Conservation (phyloP, 441 rosid genomes). For the Mallotus repandus region DNA sequence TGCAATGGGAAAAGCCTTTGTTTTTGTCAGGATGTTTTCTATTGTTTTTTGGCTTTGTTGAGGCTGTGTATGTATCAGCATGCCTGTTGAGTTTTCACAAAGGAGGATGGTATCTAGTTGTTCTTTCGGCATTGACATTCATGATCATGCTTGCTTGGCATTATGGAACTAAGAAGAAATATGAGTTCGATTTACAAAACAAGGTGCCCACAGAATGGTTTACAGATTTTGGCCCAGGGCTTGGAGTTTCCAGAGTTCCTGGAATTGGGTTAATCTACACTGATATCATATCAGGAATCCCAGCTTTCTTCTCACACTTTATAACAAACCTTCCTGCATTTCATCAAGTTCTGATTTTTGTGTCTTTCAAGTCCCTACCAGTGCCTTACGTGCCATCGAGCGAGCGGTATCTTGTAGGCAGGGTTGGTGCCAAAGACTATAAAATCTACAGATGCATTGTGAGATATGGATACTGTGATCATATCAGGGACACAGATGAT, state of each 20-base stretch:
- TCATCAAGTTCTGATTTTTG: slow-evolving; percentile 63
- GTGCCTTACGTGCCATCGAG: slow-evolving; percentile 44
- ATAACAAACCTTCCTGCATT: slow-evolving; percentile 65
- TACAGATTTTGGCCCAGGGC: slow-evolving; percentile 45
- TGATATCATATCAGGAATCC: slow-evolving; percentile 58
- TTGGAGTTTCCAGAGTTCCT: slow-evolving; percentile 58
- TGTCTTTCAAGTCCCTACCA: slow-evolving; percentile 60
- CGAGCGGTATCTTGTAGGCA: slow-evolving; percentile 48
- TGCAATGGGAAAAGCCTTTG: slow-evolving; percentile 54
- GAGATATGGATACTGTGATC: slow-evolving; percentile 56
- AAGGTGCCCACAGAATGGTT: slow-evolving; percentile 67
- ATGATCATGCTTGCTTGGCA: slow-evolving; percentile 63
- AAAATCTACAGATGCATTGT: slow-evolving; percentile 60
- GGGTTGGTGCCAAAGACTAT: slow-evolving; percentile 49
- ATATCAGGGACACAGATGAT: slow-evolving; percentile 42
- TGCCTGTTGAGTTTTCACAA: slow-evolving; percentile 43
- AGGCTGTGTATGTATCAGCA: slow-evolving; percentile 47
- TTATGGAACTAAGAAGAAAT: slow-evolving; percentile 61
- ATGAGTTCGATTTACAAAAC: slow-evolving; percentile 62
- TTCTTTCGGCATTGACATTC: slow-evolving; percentile 38
- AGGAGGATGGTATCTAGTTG: slow-evolving; percentile 60
- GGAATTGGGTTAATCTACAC: slow-evolving; percentile 63
- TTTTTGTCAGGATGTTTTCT: slow-evolving; percentile 43
- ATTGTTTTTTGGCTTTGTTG: slow-evolving; percentile 50
- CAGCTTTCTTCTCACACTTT: slow-evolving; percentile 69